A percentile compares a stretch with the other conserved stretches of the same genome.
Evolutionary conservation across 306 rosid species (phyloP).

Genomic region (Cucurbita argyrosperma): DNA sequence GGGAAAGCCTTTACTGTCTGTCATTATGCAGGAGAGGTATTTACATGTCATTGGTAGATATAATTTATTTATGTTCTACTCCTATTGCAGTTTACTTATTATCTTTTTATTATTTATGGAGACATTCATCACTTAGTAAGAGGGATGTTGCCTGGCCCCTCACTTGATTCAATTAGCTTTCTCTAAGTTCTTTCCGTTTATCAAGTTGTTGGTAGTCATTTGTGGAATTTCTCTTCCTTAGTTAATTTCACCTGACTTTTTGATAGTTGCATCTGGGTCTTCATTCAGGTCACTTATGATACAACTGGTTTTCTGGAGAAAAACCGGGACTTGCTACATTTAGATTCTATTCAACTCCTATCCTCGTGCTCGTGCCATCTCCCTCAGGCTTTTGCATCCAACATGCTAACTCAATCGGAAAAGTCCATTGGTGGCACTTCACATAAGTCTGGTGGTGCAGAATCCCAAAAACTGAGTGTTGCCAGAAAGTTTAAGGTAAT

Average conservation of each 20-base stretch:
- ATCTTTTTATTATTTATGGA: neutral
- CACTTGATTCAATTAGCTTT: neutral
- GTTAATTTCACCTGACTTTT: slow-evolving; percentile 19
- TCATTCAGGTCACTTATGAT: slow-evolving; percentile 75
- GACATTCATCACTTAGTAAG: neutral
- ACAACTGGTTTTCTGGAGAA: slow-evolving; percentile 93
- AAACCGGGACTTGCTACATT: slow-evolving; percentile 86
- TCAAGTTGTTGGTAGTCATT: neutral
- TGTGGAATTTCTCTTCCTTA: neutral
- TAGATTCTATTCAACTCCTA: slow-evolving; percentile 86
- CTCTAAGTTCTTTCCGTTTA: neutral
- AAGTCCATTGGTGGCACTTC: slow-evolving; percentile 76
- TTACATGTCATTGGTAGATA: neutral
- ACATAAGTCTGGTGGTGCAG: slow-evolving; percentile 85
- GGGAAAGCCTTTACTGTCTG: slow-evolving; percentile 68
- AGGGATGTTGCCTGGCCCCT: neutral
- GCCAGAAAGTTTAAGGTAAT: slow-evolving; percentile 91
- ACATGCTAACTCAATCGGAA: slow-evolving; percentile 71
- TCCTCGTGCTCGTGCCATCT: slow-evolving; percentile 86
- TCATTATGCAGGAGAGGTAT: slow-evolving; percentile 99
- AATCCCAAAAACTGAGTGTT: slow-evolving; percentile 93
- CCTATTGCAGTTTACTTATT: neutral
- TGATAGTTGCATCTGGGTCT: slow-evolving; percentile 26
- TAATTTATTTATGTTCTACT: neutral
- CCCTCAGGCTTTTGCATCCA: slow-evolving; percentile 79